Conservation (phyloP, 352 stramenopile genomes). For the Phytopythium boreale region DNA sequence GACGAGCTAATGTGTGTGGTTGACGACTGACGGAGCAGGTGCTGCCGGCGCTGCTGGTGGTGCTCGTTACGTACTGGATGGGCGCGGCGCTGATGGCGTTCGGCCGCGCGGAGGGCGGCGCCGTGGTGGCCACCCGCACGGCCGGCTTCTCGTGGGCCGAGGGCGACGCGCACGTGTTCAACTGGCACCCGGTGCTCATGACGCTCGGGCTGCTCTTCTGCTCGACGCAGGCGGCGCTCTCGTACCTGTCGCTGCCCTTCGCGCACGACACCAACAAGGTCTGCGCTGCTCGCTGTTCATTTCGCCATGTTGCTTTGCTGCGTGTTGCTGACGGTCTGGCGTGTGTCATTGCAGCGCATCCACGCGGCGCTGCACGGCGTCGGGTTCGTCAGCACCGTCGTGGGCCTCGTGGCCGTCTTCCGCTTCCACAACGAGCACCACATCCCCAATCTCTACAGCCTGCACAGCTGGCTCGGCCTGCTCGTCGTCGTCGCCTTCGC, state of each 20-base stretch:
- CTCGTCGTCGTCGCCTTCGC: conserved; percentile 54
- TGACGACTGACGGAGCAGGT: conserved; percentile 19
- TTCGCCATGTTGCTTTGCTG: no score
- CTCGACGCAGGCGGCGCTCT: conserved; percentile 60
- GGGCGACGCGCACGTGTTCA: conserved; percentile 71
- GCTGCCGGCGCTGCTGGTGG: conserved; percentile 49
- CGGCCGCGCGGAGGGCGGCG: conserved; percentile 27
- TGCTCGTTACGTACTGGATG: conserved; percentile 80
- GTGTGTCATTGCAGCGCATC: conserved; percentile 41
- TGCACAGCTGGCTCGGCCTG: conserved; percentile 87
- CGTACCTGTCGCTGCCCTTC: conserved; percentile 69
- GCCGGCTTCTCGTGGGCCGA: conserved; percentile 69
- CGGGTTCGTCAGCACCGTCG: conserved; percentile 50
- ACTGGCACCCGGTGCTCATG: conserved; percentile 88
- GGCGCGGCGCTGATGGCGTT: conserved; percentile 59
- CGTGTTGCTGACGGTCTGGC: no score
- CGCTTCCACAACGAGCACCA: conserved; percentile 85
- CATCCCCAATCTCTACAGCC: conserved; percentile 85
- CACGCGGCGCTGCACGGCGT: conserved; percentile 69
- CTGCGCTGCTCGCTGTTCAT: background rate
- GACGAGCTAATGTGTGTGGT: no score
- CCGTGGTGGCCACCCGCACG: conserved; percentile 40
- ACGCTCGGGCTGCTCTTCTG: conserved; percentile 80
- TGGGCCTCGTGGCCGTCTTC: conserved; percentile 74
- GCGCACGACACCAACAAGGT: conserved; percentile 69